phyloP scores from a whole-genome alignment of 1,284 basidiomycete species.

The Cryptococcus floricola region DNA sequence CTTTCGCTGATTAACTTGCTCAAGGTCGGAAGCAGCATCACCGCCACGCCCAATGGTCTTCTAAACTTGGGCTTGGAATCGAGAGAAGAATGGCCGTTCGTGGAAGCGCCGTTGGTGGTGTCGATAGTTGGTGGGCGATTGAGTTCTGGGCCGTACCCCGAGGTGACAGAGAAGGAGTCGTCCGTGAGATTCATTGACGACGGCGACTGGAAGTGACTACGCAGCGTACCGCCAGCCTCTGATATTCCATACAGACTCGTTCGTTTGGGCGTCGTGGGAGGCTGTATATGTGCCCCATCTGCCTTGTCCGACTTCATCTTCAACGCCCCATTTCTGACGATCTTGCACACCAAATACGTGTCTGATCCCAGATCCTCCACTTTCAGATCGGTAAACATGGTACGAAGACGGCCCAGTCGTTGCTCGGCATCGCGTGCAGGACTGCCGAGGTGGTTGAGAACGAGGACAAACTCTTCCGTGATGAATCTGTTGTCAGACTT shows the following conservation, averaged over 20 bases:
- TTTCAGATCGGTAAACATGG: conserved; percentile 84
- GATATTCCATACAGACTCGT: conserved; percentile 14
- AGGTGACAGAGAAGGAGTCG: conserved; percentile 44
- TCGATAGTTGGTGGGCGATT: conserved; percentile 30
- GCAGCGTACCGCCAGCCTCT: conserved; percentile 1
- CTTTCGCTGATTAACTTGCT: conserved; percentile 50
- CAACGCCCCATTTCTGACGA: conserved; percentile 81
- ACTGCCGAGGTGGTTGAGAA: conserved; percentile 87
- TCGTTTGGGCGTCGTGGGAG: conserved; percentile 2
- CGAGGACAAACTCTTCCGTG: conserved; percentile 87
- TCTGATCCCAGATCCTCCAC: conserved; percentile 77
- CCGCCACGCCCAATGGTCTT: conserved; percentile 89
- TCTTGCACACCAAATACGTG: conserved; percentile 81
- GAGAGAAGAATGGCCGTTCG: conserved; percentile 7
- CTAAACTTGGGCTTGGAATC: conserved; percentile 55
- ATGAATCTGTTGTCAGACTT: conserved; percentile 76
- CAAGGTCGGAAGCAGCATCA: conserved; percentile 77
- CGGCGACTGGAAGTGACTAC: conserved; percentile 13
- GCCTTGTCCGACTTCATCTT: conserved; percentile 54
- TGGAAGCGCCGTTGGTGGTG: conserved; percentile 12
- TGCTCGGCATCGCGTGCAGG: conserved; percentile 64
- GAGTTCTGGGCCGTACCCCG: conserved; percentile 28
- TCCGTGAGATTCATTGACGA: conserved; percentile 32
- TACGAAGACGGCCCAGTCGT: conserved; percentile 59
- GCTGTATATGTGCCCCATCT: not conserved